phyloP scores from a whole-genome alignment of 768 basidiomycete genomes.

The Leccinum incarnatum region DNA sequence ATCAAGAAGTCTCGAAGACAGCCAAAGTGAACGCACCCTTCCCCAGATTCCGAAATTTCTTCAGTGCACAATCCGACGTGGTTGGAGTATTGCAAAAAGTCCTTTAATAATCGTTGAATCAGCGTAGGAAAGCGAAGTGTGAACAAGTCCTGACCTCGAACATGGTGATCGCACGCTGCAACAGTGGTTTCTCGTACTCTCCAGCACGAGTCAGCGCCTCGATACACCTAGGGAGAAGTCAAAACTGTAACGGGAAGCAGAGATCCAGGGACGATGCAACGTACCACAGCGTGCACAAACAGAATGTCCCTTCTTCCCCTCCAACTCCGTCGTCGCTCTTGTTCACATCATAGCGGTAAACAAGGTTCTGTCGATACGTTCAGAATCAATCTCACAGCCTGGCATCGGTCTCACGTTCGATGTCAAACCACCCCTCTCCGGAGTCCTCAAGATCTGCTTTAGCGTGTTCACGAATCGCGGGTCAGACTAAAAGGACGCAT shows the following conservation, averaged over 20 bases:
- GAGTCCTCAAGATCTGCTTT: conserved; percentile 77
- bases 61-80: conserved; percentile 86
- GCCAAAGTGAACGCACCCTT: conserved; percentile 53
- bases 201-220: conserved; percentile 90
- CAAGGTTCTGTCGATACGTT: conserved; percentile 56
- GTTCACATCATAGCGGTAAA: conserved; percentile 85
- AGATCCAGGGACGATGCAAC: conserved; percentile 9
- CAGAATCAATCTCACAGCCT: not conserved
- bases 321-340: conserved; percentile 93
- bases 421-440: conserved; percentile 87
- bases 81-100: conserved; percentile 79
- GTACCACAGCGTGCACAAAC: conserved; percentile 81
- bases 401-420: conserved; percentile 56
- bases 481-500: conserved; percentile 55
- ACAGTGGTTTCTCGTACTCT: conserved; percentile 63
- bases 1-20: not conserved
- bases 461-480: conserved; percentile 87
- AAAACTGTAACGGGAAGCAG: not conserved
- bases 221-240: conserved; percentile 54
- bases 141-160: conserved; percentile 65
- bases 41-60: conserved; percentile 82
- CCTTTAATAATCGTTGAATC: conserved; percentile 36
- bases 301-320: conserved; percentile 94
- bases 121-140: not conserved
- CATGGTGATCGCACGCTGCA: conserved; percentile 75